Evolutionary conservation across 306 rosid species (phyloP).

Genomic region (Boehmeria nivea): DNA sequence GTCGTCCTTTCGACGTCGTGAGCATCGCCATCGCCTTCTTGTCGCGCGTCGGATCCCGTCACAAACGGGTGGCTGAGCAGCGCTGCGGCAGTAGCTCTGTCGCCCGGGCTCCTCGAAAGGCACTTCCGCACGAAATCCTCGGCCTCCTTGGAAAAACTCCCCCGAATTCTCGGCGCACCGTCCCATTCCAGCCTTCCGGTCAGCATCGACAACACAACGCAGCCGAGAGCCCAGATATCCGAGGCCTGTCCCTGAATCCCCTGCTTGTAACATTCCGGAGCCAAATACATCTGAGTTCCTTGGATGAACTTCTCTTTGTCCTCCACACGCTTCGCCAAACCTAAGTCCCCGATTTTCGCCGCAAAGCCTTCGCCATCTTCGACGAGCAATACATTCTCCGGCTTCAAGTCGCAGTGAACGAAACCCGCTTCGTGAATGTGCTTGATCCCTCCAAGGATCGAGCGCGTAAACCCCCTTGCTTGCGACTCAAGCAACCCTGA

Average conservation of each 20-base stretch:
- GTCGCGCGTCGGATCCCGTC: no score
- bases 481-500: background rate
- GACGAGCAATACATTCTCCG: slow-evolving; percentile 9
- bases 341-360: slow-evolving; percentile 15
- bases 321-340: slow-evolving; percentile 6
- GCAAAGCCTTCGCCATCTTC: background rate
- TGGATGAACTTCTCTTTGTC: background rate
- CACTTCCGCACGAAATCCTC: no score
- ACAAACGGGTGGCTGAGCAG: no score
- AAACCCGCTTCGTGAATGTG: slow-evolving; percentile 7
- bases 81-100: no score
- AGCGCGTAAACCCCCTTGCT: background rate
- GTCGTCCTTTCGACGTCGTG: no score
- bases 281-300: slow-evolving; percentile 9
- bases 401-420: slow-evolving; percentile 16
- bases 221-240: slow-evolving; percentile 17
- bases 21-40: no score
- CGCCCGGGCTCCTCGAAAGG: no score
- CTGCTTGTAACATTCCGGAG: background rate
- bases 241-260: slow-evolving; percentile 4
- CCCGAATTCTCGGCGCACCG: no score
- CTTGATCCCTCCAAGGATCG: slow-evolving; percentile 8
- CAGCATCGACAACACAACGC: slow-evolving; percentile 4
- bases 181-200: background rate
- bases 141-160: no score